These are phyloP conservation scores for Leishmania guyanensis DNA, from an alignment of 208 protist species.

Conservation along the genomic window DNA sequence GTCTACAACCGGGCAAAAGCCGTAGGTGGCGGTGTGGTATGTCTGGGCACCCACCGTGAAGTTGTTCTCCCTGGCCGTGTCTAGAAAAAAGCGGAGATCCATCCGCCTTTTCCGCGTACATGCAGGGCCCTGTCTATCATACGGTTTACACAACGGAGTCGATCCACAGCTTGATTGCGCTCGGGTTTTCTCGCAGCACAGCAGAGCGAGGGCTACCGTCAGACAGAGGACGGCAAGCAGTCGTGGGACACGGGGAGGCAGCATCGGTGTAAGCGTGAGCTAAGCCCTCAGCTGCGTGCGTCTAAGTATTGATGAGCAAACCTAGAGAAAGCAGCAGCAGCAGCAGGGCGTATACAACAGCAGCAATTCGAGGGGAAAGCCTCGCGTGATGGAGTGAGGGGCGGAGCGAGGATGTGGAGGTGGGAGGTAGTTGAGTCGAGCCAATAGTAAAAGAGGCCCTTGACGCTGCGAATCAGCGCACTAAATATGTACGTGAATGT, in stretches of 20 bases:
- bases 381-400: not conserved
- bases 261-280: not conserved
- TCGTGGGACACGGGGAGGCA: not conserved
- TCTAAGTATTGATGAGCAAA: not conserved
- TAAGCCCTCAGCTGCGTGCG: not conserved
- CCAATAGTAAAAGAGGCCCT: not conserved
- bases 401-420: not conserved
- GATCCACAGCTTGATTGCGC: conserved; percentile 1
- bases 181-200: not conserved
- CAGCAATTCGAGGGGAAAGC: not conserved
- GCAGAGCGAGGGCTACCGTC: not conserved
- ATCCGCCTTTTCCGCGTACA: conserved; percentile 52
- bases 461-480: not conserved
- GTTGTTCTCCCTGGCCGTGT: conserved; percentile 53
- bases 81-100: conserved; percentile 78
- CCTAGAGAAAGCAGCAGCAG: not conserved
- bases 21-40: conserved; percentile 50
- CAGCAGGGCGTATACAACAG: not conserved
- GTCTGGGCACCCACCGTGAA: conserved; percentile 1
- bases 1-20: conserved; percentile 79
- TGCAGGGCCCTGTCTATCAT: conserved; percentile 28
- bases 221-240: conserved; percentile 8
- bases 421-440: not conserved
- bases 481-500: not conserved
- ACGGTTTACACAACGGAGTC: conserved; percentile 32